Evolutionary conservation across 2,329 filamentous ascomycete genomes (phyloP).

Genomic region (Trichoderma sp.): DNA sequence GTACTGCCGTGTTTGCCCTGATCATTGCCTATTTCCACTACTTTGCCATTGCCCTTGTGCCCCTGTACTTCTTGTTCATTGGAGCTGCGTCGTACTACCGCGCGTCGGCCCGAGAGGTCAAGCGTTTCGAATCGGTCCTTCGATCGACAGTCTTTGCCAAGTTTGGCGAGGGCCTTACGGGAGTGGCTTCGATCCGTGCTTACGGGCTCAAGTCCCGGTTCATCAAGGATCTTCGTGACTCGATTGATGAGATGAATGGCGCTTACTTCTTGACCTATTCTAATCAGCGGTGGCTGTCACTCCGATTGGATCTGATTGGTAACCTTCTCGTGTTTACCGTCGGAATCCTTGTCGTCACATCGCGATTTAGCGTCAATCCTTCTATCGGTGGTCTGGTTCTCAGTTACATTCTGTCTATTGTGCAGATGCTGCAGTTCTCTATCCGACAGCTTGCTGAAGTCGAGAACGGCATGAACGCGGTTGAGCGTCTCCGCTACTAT

Average conservation of each 20-base stretch:
- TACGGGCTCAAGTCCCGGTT: slow-evolving; percentile 82
- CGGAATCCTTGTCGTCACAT: slow-evolving; percentile 88
- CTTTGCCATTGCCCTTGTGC: slow-evolving; percentile 63
- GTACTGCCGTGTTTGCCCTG: slow-evolving; percentile 78
- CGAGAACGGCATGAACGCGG: slow-evolving; percentile 97
- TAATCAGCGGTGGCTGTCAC: slow-evolving; percentile 89
- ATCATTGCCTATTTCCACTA: slow-evolving; percentile 97
- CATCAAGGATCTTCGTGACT: slow-evolving; percentile 61
- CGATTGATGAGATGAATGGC: slow-evolving; percentile 88
- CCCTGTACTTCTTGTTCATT: slow-evolving; percentile 72
- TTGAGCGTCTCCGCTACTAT: slow-evolving; percentile 89
- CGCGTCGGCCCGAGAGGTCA: slow-evolving; percentile 86
- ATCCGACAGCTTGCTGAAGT: slow-evolving; percentile 92
- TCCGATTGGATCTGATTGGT: slow-evolving; percentile 81
- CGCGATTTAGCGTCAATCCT: slow-evolving; percentile 78
- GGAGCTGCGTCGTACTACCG: slow-evolving; percentile 86
- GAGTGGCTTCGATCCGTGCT: slow-evolving; percentile 80
- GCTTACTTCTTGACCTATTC: slow-evolving; percentile 95
- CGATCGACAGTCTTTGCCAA: slow-evolving; percentile 86
- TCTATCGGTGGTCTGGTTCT: slow-evolving; percentile 85
- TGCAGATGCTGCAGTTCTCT: slow-evolving; percentile 94
- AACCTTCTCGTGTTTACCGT: slow-evolving; percentile 82
- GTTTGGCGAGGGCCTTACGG: slow-evolving; percentile 84
- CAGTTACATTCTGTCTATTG: slow-evolving; percentile 88
- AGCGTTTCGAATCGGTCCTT: slow-evolving; percentile 87